Base-by-base conservation (phyloP, 148 eudicot genomes). In the Salicornia ramosissima region DNA sequence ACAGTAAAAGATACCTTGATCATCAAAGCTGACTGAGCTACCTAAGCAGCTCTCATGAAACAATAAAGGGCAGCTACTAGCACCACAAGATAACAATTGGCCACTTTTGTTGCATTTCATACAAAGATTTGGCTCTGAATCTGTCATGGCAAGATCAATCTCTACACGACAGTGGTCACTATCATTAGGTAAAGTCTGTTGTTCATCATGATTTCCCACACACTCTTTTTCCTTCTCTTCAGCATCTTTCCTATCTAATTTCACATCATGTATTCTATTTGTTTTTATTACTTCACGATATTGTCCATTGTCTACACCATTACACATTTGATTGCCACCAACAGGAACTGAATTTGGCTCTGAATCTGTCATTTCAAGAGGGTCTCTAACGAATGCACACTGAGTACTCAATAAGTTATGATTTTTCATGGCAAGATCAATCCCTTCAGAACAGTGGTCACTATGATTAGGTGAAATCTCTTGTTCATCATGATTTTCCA, bases 41-140 rank as follows among this genome's bases (percentile, higher is more conserved):
- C 84, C 83, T 69, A 90, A 78, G 51, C 98, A 92, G 65, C 83
- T 81, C 74, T 92, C 79, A 45, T 90, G 96, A 74, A 90, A 84
- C 58, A 76, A 72, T 29, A 85, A 58, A 2, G 84, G 88, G 68
- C 98, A 92, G 68, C 83, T 71, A 62, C 47, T 69, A 18, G 77
- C 77, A 74, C 76, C 66, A 72, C 98, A 92, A 65, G 72, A 79
- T 69, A 92, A 71, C 75, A 92, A 56, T 25, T 81, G 80, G 61
- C 87, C 96, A 64, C 83, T 87, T 70, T 79, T 73, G 57, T 77
- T 80, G 79, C 96, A 92, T 77, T 85, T 89, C 74, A 84, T 68
- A 76, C 97, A 92, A 46, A 86, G 57, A 73, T 77, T 73, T 62
- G 57, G 57, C 65, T 86, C 87, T 13, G 77, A 54, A 59, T 82